Evolutionary conservation across 176 grass and related monocot species (phyloP), one percentile per base, ranked within the genome.

Genomic region (Carex kokanica): DNA sequence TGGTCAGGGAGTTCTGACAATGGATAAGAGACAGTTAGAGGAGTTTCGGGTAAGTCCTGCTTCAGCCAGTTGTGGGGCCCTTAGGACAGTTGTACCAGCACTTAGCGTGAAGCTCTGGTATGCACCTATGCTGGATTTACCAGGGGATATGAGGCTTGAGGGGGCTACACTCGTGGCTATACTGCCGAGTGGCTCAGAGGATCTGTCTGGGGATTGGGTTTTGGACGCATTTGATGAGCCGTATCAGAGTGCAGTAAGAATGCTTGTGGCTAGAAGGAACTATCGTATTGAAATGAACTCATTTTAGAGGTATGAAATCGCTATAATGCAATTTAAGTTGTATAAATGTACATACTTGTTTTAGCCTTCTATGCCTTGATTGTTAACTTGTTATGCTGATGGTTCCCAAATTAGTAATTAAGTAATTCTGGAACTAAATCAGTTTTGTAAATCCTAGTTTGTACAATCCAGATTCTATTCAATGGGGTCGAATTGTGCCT

Each of bases 271-370:
- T 61, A 85, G 88, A 64, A 90, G 88, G 86, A 95, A 81, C 47
- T 95, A 93, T 75, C 78, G 73, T 65, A 88, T 98, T 74, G 95
- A 98, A 88, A 98, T 98, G 95, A 98, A 98, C 80, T 98, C 92
- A 24, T 98, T 98, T 87, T 98, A 81, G 78, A 62, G 78, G 78
- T 81, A 29, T 55, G 47, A 55, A 53, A 17, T 54, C 2, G 6
- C 6, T 15, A 9, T 31, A 8, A 55, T 77, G 49, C 49, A 55
- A 55, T 53, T 71, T 1, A 20, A 45, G 61, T 64, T 73, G 4
- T 47, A 74, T 12, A 13, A 27, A 25, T 15, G 16, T 41, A 74
- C 11, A 25, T 53, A 15, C 9, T 74, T 45, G 21, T 74, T 53
- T 14, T 73, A 14, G 1, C 34, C 43, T 51, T 23, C 8, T 52